Percentiles rank a stretch among this genome's conserved stretches.
phyloP scores from a whole-genome alignment of 768 basidiomycete genomes.

The Pholiota microspora region DNA sequence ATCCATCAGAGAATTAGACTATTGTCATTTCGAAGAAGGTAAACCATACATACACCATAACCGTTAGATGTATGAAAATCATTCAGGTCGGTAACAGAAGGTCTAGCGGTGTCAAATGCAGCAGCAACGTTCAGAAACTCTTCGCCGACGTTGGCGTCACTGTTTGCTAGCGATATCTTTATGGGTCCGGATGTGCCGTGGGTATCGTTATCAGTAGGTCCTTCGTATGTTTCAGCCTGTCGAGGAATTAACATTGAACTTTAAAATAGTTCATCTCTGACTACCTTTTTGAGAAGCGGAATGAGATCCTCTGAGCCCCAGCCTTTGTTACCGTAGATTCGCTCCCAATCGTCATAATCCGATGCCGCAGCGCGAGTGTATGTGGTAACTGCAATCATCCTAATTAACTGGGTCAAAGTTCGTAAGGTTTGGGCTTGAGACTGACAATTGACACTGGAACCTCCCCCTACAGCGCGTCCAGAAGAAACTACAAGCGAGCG shows the following conservation, averaged over 20 bases:
- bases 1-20: too few relatives aligned
- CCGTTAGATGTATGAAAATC: conserved; percentile 27
- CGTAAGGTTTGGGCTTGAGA: neutral
- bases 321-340: conserved; percentile 47
- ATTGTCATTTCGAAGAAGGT: neutral
- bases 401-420: neutral
- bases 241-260: neutral
- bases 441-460: conserved; percentile 61
- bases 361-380: conserved; percentile 61
- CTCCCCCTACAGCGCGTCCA: conserved; percentile 60
- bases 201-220: conserved; percentile 23
- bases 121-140: conserved; percentile 19
- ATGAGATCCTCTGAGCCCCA: conserved; percentile 61
- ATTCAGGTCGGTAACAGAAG: conserved; percentile 45
- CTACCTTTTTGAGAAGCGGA: conserved; percentile 57
- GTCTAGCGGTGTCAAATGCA: conserved; percentile 47
- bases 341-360: conserved; percentile 67
- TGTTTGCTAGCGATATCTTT: conserved; percentile 42
- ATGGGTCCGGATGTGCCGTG: conserved; percentile 56
- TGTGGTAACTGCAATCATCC: conserved; percentile 36
- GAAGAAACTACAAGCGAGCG: conserved; percentile 42
- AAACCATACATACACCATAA: neutral
- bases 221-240: conserved; percentile 43
- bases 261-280: too few relatives aligned
- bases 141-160: conserved; percentile 39